Evolutionary conservation across 495 filamentous ascomycete species (phyloP), one percentile per base, ranked within the genome.

Genomic region (Tuber indicum): DNA sequence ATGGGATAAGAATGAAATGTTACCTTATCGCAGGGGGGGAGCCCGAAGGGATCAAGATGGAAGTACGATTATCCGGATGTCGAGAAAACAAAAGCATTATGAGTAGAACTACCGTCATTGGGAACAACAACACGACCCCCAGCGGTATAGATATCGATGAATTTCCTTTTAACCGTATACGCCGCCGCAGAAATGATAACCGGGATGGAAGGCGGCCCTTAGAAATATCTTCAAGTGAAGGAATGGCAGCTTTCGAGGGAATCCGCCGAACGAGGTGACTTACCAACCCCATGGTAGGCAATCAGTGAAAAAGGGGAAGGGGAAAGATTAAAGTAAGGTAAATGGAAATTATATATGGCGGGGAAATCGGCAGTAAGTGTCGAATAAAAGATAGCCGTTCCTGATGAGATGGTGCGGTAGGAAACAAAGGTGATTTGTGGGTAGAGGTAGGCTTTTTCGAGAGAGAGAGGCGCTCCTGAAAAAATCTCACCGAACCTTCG

Each of bases 81-180:
- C 92, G 90, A 80, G 97, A 90, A 85, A 99, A 93, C 76, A 99
- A 89, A 79, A 97, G 86, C 52, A 97, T 85, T 86, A 99, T 95
- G 84, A 98, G 87, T 80, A 97, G 88, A 85, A 98, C 89, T 81
- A 98, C 93, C 85, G 97, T 91, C 84, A 91, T 90, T 78, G 96
- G 96, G 86, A 98, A 98, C 82, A 98, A 86, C 77, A 98, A 88
- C 80, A 99, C 93, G 83, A 97, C 91, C 78, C 95, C 95, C 71
- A 98, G 87, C 49, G 96, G 96, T 85, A 99, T 91, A 72, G 96
- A 97, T 86, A 98, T 91, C 81, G 91, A 92, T 76, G 94, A 97
- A 85, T 96, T 97, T 84, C 94, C 93, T 87, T 92, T 92, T 89
- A 99, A 87, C 81, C 96, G 91, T 85, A 99, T 91, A 58, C 94